These are phyloP conservation scores for Colletotrichum caudatum DNA, from an alignment of 2,329 filamentous ascomycete species.

Conservation along the genomic window DNA sequence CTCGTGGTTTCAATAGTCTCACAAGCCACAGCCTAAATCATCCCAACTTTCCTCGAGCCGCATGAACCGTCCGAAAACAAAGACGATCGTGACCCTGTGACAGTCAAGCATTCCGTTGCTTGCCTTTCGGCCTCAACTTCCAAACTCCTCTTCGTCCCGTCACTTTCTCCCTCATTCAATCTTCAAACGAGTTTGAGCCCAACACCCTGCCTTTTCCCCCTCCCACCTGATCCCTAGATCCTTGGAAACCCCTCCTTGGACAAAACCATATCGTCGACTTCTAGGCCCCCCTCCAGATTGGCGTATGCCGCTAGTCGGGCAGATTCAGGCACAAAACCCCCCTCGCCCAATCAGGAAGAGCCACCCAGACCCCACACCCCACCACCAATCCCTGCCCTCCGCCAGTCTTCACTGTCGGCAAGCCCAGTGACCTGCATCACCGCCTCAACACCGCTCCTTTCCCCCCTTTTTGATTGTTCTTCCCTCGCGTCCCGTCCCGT, in stretches of 20 bases:
- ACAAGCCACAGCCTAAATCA: constrained; percentile 25
- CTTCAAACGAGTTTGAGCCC: not conserved
- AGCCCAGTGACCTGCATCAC: constrained; percentile 41
- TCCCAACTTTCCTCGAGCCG: constrained; percentile 24
- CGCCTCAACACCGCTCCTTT: constrained; percentile 41
- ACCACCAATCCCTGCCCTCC: constrained; percentile 28
- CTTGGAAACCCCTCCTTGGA: constrained; percentile 18
- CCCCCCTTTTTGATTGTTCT: constrained; percentile 17
- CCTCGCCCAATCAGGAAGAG: constrained; percentile 27
- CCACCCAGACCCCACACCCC: constrained; percentile 28
- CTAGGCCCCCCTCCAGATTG: constrained; percentile 29
- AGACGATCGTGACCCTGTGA: not conserved
- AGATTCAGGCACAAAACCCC: constrained; percentile 41
- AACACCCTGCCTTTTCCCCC: not conserved
- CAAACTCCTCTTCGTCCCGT: not conserved
- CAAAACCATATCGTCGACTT: constrained; percentile 30
- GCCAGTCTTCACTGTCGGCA: constrained; percentile 37
- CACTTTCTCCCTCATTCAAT: not conserved
- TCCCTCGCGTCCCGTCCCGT: constrained; percentile 37
- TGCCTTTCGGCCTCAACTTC: constrained; percentile 10
- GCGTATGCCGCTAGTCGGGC: constrained; percentile 41
- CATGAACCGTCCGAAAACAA: constrained; percentile 12
- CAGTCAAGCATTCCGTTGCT: constrained; percentile 25
- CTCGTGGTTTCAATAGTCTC: constrained; percentile 16
- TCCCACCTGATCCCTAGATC: constrained; percentile 1